These are phyloP conservation scores for Macroventuria anomochaeta DNA, from an alignment of 2,329 filamentous ascomycete genomes.

Conservation along the genomic window DNA sequence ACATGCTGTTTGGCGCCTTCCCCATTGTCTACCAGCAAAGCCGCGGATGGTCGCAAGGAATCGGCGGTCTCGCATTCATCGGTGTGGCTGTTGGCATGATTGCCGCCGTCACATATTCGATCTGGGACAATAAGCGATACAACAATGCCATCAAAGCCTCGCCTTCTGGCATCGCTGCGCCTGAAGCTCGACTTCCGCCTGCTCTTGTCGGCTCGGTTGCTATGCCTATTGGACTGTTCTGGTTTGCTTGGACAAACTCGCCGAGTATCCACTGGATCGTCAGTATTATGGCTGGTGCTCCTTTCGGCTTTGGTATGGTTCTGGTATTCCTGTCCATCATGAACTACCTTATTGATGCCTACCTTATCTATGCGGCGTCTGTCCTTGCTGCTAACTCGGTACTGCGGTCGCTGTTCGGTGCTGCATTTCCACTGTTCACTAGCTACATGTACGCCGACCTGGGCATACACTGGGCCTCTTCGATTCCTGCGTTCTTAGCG, in stretches of 20 bases:
- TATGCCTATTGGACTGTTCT: conserved; percentile 56
- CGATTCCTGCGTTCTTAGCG: conserved; percentile 56
- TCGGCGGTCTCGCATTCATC: conserved; percentile 48
- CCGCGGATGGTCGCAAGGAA: conserved; percentile 44
- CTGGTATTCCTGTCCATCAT: conserved; percentile 54
- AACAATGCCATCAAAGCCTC: conserved; percentile 32
- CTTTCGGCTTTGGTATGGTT: conserved; percentile 54
- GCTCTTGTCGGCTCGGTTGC: conserved; percentile 65
- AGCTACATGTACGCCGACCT: conserved; percentile 54
- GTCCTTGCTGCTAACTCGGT: conserved; percentile 52
- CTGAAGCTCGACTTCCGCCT: conserved; percentile 69
- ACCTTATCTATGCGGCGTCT: conserved; percentile 43
- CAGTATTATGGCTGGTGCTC: conserved; percentile 57
- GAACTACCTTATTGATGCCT: conserved; percentile 72
- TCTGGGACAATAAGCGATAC: conserved; percentile 47
- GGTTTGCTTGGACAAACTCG: conserved; percentile 50
- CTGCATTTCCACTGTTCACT: conserved; percentile 57
- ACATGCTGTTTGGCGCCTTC: conserved; percentile 58
- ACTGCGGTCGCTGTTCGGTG: conserved; percentile 55
- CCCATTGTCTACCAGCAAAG: conserved; percentile 52
- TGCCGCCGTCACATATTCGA: conserved; percentile 31
- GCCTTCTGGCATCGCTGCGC: conserved; percentile 32
- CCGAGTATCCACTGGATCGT: conserved; percentile 61
- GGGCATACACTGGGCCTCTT: conserved; percentile 57
- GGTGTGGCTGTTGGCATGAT: conserved; percentile 27